Percentiles rank a stretch among this genome's conserved stretches.
These are phyloP conservation scores for Leccinum incarnatum DNA, from an alignment of 768 basidiomycete species.

Conservation along the genomic window DNA sequence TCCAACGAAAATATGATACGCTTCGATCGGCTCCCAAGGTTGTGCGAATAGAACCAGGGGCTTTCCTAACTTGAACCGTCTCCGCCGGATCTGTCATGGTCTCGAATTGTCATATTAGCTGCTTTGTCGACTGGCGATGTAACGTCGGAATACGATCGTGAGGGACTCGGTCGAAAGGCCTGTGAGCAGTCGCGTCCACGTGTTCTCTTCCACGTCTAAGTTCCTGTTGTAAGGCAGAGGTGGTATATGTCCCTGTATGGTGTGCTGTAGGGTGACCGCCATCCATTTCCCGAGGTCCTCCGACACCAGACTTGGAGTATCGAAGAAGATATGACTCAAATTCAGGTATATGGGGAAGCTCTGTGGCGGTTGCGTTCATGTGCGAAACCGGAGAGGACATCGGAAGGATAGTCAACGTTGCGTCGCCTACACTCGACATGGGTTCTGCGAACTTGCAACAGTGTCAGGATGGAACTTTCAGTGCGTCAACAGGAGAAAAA, in stretches of 20 bases:
- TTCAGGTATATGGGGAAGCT: not conserved
- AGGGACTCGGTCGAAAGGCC: constrained; percentile 1
- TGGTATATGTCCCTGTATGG: not conserved
- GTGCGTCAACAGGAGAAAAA: not conserved
- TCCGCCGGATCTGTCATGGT: constrained; percentile 16
- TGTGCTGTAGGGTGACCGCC: not conserved
- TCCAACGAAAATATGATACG: too few relatives aligned
- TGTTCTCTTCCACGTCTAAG: not conserved
- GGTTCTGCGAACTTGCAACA: not conserved
- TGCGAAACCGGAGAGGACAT: constrained; percentile 15
- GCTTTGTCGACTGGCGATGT: too few relatives aligned
- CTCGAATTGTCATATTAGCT: too few relatives aligned
- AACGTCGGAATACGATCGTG: too few relatives aligned
- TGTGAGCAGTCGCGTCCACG: not conserved
- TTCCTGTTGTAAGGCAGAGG: not conserved
- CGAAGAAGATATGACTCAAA: constrained; percentile 2
- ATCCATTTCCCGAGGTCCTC: constrained; percentile 22
- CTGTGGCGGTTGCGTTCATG: constrained; percentile 5
- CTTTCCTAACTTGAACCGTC: too few relatives aligned
- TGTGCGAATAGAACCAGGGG: too few relatives aligned
- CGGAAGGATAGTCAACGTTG: constrained; percentile 11
- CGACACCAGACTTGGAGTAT: constrained; percentile 11
- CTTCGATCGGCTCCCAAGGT: too few relatives aligned
- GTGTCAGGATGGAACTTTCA: not conserved
- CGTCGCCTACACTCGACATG: constrained; percentile 20